These are phyloP conservation scores for Aspergillus fumigatus DNA, from an alignment of 2,329 filamentous ascomycete genomes.

Conservation along the genomic window DNA sequence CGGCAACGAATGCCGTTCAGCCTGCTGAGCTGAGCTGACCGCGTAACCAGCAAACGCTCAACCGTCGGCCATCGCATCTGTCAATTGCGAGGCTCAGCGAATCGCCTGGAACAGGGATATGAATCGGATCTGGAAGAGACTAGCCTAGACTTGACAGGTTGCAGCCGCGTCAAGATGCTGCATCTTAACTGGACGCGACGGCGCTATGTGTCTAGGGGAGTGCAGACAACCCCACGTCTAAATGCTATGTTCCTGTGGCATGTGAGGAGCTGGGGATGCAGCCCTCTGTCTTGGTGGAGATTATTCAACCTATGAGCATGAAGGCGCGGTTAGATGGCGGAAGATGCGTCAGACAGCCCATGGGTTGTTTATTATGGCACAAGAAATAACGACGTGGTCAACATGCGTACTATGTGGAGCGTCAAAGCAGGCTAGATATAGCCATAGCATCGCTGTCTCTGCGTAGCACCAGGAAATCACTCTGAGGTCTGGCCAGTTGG, in stretches of 20 bases:
- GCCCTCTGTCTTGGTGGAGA: too few species aligned
- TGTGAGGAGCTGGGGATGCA: too few species aligned
- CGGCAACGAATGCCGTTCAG: not conserved
- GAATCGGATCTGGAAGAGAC: not conserved
- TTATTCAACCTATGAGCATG: too few species aligned
- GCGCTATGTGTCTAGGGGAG: too few species aligned
- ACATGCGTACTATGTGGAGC: not conserved
- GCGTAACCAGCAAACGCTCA: not conserved
- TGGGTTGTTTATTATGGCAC: too few species aligned
- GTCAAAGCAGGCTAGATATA: not conserved
- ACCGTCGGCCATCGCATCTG: not conserved
- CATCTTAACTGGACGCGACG: constrained; percentile 1
- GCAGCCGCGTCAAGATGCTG: not conserved
- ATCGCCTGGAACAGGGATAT: not conserved
- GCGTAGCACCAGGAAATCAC: not conserved
- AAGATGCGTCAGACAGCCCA: too few species aligned
- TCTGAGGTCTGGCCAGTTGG: constrained; percentile 2
- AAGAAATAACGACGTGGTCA: not conserved
- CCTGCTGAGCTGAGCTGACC: not conserved
- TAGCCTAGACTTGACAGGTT: not conserved
- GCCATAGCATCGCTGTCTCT: constrained; percentile 3
- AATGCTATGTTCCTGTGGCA: too few species aligned
- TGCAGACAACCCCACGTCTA: too few species aligned
- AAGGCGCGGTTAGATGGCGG: too few species aligned
- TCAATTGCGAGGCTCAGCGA: not conserved